Base-by-base conservation (phyloP, 768 basidiomycete genomes). In the Suillus discolor region DNA sequence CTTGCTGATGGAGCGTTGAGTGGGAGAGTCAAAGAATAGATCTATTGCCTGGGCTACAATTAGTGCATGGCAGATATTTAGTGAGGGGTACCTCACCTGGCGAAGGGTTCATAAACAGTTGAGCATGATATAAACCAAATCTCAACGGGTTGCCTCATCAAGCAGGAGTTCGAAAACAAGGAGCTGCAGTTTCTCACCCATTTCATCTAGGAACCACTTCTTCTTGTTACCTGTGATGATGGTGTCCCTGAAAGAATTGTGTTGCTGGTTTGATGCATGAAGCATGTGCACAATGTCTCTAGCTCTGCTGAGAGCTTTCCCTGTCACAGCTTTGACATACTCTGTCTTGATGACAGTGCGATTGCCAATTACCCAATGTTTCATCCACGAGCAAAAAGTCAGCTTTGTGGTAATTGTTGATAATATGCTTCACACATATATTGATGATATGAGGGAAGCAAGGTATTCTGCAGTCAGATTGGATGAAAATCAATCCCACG, bases 61-160 rank as follows among this genome's bases (percentile, higher is more conserved):
- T 49, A 49, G 47, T 49, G 11, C 23, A 49, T 4, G 3, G 12
- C n/a, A 49, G 12, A 49, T n/a, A 5, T 9, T 49, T 16, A 4
- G 6, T n/a, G 15, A 0, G 11, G 1, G 1, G 39, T 28, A 9
- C 28, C 62, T 57, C 63, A 66, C 67, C 59, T 45, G 42, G 28
- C 15, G 3, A 65, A 68, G 28, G 57, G 34, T 49, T 18, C 55
- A 0, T 1, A 69, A 45, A 2, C 45, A 4, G 45, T 70, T 51
- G 1, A 82, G 65, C 79, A 83, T 81, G 57, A 80, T 71, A 44
- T 68, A 79, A 0, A 75, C 79, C 5, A 75, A 79, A 49, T 81
- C 80, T 81, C 80, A 82, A 0, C 73, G 66, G 0, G 80, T 81
- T 3, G 62, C 28, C 0, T 83, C 77, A 66, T 84, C 78, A 2